Evolutionary conservation across 768 basidiomycete genomes (phyloP).

Genomic region (Termitomyces sp.): DNA sequence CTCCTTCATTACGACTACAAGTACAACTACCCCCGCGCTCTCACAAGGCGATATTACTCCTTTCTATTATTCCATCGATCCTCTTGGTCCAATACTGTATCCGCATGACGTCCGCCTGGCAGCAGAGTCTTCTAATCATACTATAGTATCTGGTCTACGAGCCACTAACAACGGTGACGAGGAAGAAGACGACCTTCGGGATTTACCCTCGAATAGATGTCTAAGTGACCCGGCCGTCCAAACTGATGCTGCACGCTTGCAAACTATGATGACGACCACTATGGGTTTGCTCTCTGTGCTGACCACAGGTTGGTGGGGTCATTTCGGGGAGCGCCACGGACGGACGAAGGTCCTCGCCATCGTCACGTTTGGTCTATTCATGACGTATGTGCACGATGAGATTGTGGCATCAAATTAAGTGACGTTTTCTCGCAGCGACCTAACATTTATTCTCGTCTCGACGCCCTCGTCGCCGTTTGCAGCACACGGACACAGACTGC

Average conservation of each 20-base stretch:
- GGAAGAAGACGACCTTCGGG: slow-evolving; percentile 28
- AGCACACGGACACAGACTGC: slow-evolving; percentile 66
- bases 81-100: slow-evolving; percentile 24
- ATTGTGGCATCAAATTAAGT: background rate
- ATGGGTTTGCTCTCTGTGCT: slow-evolving; percentile 80
- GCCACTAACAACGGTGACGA: slow-evolving; percentile 17
- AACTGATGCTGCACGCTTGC: slow-evolving; percentile 63
- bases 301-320: slow-evolving; percentile 89
- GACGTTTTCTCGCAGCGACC: slow-evolving; percentile 45
- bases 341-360: slow-evolving; percentile 73
- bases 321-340: slow-evolving; percentile 73
- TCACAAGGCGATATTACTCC: slow-evolving; percentile 9
- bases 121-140: slow-evolving; percentile 1
- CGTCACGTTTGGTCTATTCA: slow-evolving; percentile 53
- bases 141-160: background rate
- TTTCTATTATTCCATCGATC: slow-evolving; percentile 25
- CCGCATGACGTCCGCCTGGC: slow-evolving; percentile 9
- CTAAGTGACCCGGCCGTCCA: slow-evolving; percentile 53
- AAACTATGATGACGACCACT: slow-evolving; percentile 69
- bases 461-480: slow-evolving; percentile 56
- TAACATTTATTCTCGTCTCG: slow-evolving; percentile 80
- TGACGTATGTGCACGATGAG: slow-evolving; percentile 24
- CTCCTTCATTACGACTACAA: slow-evolving; percentile 5
- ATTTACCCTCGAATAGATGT: slow-evolving; percentile 33
- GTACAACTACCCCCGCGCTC: background rate